These are phyloP conservation scores for Kwoniella botswanensis DNA, from an alignment of 768 basidiomycete genomes.

Conservation along the genomic window DNA sequence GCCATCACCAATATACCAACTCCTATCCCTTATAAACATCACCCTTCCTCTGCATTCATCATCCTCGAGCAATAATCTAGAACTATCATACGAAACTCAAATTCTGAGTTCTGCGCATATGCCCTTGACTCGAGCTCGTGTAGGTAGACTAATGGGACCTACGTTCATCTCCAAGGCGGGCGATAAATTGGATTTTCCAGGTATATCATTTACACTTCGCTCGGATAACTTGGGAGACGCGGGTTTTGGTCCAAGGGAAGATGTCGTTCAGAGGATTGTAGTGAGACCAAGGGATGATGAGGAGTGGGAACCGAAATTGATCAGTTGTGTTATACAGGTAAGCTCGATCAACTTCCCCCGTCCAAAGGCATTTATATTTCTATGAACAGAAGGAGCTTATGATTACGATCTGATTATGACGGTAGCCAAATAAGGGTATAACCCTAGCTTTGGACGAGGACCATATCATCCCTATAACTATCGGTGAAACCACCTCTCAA, in stretches of 20 bases:
- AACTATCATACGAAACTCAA: slow-evolving; percentile 38
- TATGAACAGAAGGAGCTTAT: no score
- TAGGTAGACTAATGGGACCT: slow-evolving; percentile 50
- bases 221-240: neutral
- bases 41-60: neutral
- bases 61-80: slow-evolving; percentile 1
- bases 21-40: slow-evolving; percentile 32
- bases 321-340: slow-evolving; percentile 30
- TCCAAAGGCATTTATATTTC: no score
- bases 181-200: slow-evolving; percentile 52
- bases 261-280: slow-evolving; percentile 29
- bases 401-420: neutral
- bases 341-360: neutral
- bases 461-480: slow-evolving; percentile 65
- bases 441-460: slow-evolving; percentile 43
- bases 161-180: slow-evolving; percentile 36
- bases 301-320: slow-evolving; percentile 13
- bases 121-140: slow-evolving; percentile 31
- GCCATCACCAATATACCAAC: slow-evolving; percentile 35
- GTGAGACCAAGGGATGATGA: slow-evolving; percentile 30
- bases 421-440: slow-evolving; percentile 44
- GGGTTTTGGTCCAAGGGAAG: slow-evolving; percentile 31
- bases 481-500: slow-evolving; percentile 80
- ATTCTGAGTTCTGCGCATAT: slow-evolving; percentile 25
- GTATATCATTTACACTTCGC: slow-evolving; percentile 48